A percentile compares a stretch with the other conserved stretches of the same genome.
These are phyloP conservation scores for Teunomyces funiuensis DNA, from an alignment of 805 yeast genomes.

Conservation along the genomic window DNA sequence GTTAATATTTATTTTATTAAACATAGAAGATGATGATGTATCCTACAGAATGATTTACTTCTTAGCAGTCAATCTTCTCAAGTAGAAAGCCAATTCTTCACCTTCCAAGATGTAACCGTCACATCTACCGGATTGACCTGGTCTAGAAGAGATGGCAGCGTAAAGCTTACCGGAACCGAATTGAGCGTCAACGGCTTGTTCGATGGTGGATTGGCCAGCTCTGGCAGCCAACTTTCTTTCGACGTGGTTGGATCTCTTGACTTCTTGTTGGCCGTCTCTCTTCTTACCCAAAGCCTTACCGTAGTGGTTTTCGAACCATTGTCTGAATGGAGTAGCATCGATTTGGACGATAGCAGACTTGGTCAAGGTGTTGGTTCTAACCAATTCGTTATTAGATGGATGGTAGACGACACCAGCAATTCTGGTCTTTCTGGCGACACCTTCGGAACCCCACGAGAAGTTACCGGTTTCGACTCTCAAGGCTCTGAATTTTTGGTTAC, in stretches of 20 bases:
- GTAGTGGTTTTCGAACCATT: conserved; percentile 98
- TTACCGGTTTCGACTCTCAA: conserved; percentile 98
- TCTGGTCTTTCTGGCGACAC: conserved; percentile 98
- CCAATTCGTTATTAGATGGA: conserved; percentile 99
- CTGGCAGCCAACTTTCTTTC: conserved; percentile 94
- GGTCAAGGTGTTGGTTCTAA: conserved; percentile 99
- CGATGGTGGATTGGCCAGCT: conserved; percentile 80
- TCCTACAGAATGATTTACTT: conserved; percentile 55
- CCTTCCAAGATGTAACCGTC: conserved; percentile 99
- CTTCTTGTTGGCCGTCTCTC: conserved; percentile 54
- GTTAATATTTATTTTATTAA: conserved; percentile 5
- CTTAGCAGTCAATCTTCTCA: conserved; percentile 99
- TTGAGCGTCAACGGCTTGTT: conserved; percentile 90
- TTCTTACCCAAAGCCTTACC: conserved; percentile 92
- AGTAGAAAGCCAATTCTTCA: conserved; percentile 99
- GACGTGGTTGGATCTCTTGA: conserved; percentile 70
- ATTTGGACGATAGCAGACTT: conserved; percentile 98
- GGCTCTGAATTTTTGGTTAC: conserved; percentile 99
- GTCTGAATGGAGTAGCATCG: conserved; percentile 99
- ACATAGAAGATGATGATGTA: conserved; percentile 5
- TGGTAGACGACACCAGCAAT: conserved; percentile 96
- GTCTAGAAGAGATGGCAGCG: conserved; percentile 98
- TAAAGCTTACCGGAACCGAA: conserved; percentile 98
- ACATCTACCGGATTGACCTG: conserved; percentile 99
- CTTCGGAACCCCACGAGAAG: conserved; percentile 99